Base-by-base conservation (phyloP, 805 yeast species). In the Nakazawaea laoshanensis region DNA sequence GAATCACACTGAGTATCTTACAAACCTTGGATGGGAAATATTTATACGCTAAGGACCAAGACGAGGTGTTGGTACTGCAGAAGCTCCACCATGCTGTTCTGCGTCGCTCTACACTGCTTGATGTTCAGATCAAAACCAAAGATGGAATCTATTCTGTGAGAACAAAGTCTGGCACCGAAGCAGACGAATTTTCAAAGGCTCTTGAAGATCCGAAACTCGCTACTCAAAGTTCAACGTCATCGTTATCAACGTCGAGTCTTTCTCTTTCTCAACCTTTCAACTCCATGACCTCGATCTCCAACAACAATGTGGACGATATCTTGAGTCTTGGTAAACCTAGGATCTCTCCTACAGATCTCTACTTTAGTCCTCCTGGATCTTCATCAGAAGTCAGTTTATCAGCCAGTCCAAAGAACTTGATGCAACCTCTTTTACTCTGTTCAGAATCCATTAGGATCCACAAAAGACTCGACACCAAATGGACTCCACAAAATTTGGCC, bases 31-130 rank as follows among this genome's bases (percentile, higher is more conserved):
- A n/a, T n/a, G n/a, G n/a, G n/a, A n/a, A n/a, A n/a, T n/a, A n/a
- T n/a, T n/a, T n/a, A n/a, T n/a, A n/a, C n/a, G n/a, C n/a, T n/a
- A n/a, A n/a, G n/a, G n/a, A n/a, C n/a, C n/a, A n/a, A n/a, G n/a
- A n/a, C n/a, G n/a, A n/a, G n/a, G n/a, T n/a, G n/a, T n/a, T n/a
- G n/a, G n/a, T n/a, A n/a, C n/a, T n/a, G n/a, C n/a, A n/a, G n/a
- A n/a, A n/a, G n/a, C n/a, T n/a, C n/a, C n/a, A n/a, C n/a, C n/a
- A n/a, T n/a, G n/a, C n/a, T n/a, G n/a, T n/a, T n/a, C n/a, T n/a
- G n/a, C n/a, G n/a, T n/a, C 40, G 45, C 17, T 33, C 52, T 3
- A 38, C 46, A 3, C 38, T 46, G 3, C 19, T 41, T 13, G 50
- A 44, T 23, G 17, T 48, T 18, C 51, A 48, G 18, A 14, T 47